These are phyloP conservation scores for Ambrosia trifida DNA, from an alignment of 129 eudicot genomes.

Conservation along the genomic window DNA sequence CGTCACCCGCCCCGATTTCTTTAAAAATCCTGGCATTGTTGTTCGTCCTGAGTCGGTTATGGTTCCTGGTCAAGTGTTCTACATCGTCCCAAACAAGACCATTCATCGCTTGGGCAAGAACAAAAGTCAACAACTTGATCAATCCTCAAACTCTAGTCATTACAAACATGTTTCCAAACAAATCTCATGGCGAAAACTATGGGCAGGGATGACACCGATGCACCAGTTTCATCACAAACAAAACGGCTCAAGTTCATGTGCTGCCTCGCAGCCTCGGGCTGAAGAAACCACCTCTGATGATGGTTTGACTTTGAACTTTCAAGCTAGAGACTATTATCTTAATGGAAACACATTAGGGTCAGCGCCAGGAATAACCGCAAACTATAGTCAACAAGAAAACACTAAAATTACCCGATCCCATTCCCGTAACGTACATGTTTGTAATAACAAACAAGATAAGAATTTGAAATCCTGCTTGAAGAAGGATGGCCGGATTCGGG, in stretches of 20 bases:
- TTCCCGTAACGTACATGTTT: background rate
- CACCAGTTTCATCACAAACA: slow-evolving; percentile 21
- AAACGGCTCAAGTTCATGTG: slow-evolving; percentile 14
- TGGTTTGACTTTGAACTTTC: slow-evolving; percentile 20
- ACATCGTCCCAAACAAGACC: slow-evolving; percentile 55
- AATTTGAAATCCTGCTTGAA: slow-evolving; percentile 55
- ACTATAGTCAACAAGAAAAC: slow-evolving; percentile 14
- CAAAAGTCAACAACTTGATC: slow-evolving; percentile 20
- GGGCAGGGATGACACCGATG: slow-evolving; percentile 47
- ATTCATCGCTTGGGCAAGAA: slow-evolving; percentile 39
- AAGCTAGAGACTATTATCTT: slow-evolving; percentile 30
- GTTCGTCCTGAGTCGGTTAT: slow-evolving; percentile 58
- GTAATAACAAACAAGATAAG: background rate
- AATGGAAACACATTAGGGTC: slow-evolving; percentile 18
- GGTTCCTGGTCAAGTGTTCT: slow-evolving; percentile 62
- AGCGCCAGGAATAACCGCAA: slow-evolving; percentile 10
- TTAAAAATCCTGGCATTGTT: slow-evolving; percentile 48
- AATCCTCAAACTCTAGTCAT: too few species aligned
- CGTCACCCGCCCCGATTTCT: slow-evolving; percentile 61
- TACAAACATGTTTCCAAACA: too few species aligned
- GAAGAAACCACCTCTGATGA: slow-evolving; percentile 25
- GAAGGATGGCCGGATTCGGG: slow-evolving; percentile 38
- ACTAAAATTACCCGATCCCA: background rate
- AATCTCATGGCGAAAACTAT: too few species aligned
- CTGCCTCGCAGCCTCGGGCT: slow-evolving; percentile 5